These are phyloP conservation scores for Syncephalastrum monosporum DNA, from an alignment of 371 early-diverging fungal species.

Conservation along the genomic window DNA sequence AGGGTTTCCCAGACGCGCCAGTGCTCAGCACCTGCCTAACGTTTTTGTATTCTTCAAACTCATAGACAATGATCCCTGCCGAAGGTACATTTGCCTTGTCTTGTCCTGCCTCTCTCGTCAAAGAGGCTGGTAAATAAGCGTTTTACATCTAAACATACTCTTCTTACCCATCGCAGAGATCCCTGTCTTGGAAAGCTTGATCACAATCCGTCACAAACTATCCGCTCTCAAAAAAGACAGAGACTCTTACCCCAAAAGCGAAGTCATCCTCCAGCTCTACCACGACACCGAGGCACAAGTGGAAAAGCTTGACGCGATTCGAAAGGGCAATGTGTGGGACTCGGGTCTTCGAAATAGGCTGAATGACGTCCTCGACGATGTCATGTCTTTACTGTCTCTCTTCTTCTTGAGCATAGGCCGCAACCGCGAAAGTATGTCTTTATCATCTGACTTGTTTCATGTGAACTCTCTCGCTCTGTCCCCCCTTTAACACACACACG, in stretches of 20 bases:
- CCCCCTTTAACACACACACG: not conserved
- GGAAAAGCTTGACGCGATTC: constrained; percentile 46
- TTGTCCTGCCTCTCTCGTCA: no score
- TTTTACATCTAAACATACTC: no score
- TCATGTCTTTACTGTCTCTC: constrained; percentile 74
- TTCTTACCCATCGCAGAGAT: constrained; percentile 38
- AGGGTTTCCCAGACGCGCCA: no score
- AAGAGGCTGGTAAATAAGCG: no score
- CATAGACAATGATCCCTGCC: no score
- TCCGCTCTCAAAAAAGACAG: constrained; percentile 74
- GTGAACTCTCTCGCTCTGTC: no score
- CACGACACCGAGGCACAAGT: constrained; percentile 63
- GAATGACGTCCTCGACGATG: constrained; percentile 76
- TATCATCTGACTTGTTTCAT: no score
- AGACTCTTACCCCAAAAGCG: constrained; percentile 59
- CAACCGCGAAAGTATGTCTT: constrained; percentile 60
- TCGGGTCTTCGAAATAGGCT: constrained; percentile 55
- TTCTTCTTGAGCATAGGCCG: constrained; percentile 81
- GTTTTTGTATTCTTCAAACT: no score
- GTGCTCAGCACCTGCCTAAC: no score
- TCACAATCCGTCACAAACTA: constrained; percentile 70
- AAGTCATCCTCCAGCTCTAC: constrained; percentile 59
- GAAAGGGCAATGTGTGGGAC: constrained; percentile 43
- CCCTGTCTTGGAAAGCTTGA: constrained; percentile 62
- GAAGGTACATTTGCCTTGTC: no score